phyloP scores from a whole-genome alignment of 2,329 filamentous ascomycete species.

The Madurella mycetomatis region DNA sequence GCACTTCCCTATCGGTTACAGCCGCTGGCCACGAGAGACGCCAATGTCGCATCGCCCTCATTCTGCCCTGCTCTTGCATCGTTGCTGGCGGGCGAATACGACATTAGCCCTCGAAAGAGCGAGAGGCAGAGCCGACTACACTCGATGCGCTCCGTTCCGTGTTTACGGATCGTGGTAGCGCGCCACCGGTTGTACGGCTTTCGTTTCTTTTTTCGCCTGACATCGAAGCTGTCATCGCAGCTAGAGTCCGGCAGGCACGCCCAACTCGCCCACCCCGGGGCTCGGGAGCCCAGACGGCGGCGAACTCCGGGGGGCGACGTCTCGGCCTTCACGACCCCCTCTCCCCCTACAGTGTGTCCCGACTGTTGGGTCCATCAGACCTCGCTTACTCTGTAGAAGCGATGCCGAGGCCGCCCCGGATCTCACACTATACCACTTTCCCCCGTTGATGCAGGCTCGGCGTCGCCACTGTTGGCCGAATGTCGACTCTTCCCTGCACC shows the following conservation, averaged over 20 bases:
- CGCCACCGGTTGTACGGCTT: background rate
- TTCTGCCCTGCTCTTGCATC: background rate
- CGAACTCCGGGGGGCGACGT: background rate
- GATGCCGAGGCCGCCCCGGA: background rate
- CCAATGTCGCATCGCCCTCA: background rate
- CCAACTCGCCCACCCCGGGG: no score
- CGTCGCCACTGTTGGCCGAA: background rate
- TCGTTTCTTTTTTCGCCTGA: background rate
- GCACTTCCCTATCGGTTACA: conserved; percentile 2
- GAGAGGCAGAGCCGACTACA: background rate
- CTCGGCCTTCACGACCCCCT: background rate
- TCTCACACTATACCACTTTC: background rate
- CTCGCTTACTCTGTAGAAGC: background rate
- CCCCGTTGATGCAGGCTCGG: background rate
- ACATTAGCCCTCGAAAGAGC: background rate
- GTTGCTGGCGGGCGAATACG: conserved; percentile 1
- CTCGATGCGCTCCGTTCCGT: background rate
- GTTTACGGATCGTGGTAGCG: background rate
- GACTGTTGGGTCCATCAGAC: background rate
- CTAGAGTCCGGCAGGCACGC: background rate
- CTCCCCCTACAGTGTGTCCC: background rate
- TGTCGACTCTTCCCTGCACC: background rate
- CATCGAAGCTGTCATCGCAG: background rate
- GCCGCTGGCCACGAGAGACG: conserved; percentile 1
- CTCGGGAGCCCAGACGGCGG: no score